These are phyloP conservation scores for Magnolia sinica DNA, from an alignment of 164 flowering plant genomes.

Conservation along the genomic window DNA sequence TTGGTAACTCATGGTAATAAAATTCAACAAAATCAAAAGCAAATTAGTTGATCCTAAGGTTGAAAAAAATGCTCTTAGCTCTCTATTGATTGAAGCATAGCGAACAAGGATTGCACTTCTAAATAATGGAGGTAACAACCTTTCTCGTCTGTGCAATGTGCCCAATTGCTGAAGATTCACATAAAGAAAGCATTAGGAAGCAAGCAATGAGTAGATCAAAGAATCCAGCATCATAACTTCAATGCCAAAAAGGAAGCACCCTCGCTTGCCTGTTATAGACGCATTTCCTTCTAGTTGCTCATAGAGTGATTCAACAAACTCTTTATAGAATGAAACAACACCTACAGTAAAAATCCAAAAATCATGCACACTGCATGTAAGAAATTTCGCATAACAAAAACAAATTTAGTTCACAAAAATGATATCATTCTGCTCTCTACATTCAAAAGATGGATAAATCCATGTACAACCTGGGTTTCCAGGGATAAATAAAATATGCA, in stretches of 20 bases:
- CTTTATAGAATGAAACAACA: slow-evolving; percentile 54
- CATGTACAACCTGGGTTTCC: slow-evolving; percentile 81
- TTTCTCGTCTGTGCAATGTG: slow-evolving; percentile 61
- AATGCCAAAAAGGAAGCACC: background rate
- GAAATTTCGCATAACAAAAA: background rate
- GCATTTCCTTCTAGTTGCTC: slow-evolving; percentile 58
- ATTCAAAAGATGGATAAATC: background rate
- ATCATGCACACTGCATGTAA: background rate
- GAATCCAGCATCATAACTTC: slow-evolving; percentile 13
- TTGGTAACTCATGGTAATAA: no score
- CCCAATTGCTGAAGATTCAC: slow-evolving; percentile 55
- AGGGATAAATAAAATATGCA: slow-evolving; percentile 68
- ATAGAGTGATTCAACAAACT: slow-evolving; percentile 62
- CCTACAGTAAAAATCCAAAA: slow-evolving; percentile 33
- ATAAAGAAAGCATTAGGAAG: slow-evolving; percentile 1
- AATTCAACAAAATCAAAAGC: background rate
- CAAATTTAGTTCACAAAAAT: background rate
- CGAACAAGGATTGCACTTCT: background rate
- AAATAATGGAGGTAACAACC: slow-evolving; percentile 32
- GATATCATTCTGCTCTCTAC: background rate
- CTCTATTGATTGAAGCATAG: background rate
- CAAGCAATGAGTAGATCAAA: slow-evolving; percentile 1
- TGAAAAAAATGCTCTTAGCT: background rate
- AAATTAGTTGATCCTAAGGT: background rate
- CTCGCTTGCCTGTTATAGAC: slow-evolving; percentile 62